Evolutionary conservation across 768 basidiomycete genomes (phyloP).

Genomic region (Brasilioporus rufonigricans): DNA sequence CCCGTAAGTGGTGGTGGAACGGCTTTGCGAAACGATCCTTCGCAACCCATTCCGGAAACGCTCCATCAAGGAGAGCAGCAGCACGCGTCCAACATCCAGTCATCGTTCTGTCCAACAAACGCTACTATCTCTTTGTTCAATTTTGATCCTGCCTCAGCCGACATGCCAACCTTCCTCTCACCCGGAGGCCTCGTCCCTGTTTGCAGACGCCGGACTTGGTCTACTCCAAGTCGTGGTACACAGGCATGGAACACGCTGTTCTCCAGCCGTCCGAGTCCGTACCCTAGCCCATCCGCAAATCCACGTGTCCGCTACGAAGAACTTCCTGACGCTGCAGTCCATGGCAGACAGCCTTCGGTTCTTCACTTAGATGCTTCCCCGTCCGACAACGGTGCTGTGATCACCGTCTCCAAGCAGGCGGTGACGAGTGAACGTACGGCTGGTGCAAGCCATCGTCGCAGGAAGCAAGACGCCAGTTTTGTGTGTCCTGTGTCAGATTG

Average conservation of each 20-base stretch:
- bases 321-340: constrained; percentile 38
- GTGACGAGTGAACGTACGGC: constrained; percentile 91
- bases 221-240: too few relatives aligned
- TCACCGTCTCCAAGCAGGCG: constrained; percentile 62
- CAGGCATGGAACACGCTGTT: constrained; percentile 33
- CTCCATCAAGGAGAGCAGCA: constrained; percentile 52
- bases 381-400: background rate
- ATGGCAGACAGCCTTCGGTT: constrained; percentile 22
- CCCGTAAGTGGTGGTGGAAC: constrained; percentile 66
- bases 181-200: constrained; percentile 28
- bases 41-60: constrained; percentile 48
- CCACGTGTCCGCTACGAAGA: constrained; percentile 54
- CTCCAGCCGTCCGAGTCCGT: constrained; percentile 53
- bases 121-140: constrained; percentile 31
- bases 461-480: constrained; percentile 89
- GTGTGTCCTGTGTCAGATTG: constrained; percentile 79
- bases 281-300: constrained; percentile 66
- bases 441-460: constrained; percentile 78
- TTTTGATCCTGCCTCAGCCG: constrained; percentile 38
- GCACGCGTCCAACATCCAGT: constrained; percentile 26
- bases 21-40: constrained; percentile 45
- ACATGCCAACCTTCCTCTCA: constrained; percentile 40
- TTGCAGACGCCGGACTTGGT: constrained; percentile 26
- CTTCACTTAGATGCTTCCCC: constrained; percentile 20
- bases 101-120: constrained; percentile 29